Evolutionary conservation across 169 alveolate species (phyloP).

Genomic region (Cyclospora cayetanensis): DNA sequence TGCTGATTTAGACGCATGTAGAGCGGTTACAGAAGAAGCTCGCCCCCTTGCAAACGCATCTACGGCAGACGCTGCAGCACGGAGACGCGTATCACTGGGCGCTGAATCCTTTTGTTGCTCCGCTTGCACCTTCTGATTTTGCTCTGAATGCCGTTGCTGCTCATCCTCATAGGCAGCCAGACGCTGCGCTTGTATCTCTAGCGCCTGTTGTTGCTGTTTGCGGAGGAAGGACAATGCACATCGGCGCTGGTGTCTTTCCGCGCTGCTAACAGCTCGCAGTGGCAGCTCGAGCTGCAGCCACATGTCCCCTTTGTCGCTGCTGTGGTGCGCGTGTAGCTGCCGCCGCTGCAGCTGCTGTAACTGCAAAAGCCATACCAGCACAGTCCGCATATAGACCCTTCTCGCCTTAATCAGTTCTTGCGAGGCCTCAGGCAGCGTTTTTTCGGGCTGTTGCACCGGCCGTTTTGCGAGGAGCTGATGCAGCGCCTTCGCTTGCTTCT

Average conservation of each 20-base stretch:
- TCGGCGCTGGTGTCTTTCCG: constrained; percentile 34
- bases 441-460: not conserved
- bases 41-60: not conserved
- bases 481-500: not conserved
- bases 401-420: not conserved
- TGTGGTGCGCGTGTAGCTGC: not conserved
- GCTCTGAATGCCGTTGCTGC: not conserved
- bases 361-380: not conserved
- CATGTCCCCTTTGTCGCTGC: not conserved
- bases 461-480: not conserved
- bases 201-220: not conserved
- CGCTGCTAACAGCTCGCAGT: not conserved
- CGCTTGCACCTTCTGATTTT: not conserved
- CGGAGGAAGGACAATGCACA: not conserved
- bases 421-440: not conserved
- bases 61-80: not conserved
- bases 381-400: not conserved
- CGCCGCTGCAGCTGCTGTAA: not conserved
- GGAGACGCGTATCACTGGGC: not conserved
- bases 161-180: not conserved
- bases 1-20: not conserved
- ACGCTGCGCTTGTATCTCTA: not conserved
- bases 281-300: not conserved
- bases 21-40: not conserved
- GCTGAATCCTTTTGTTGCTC: not conserved